Base-by-base conservation (phyloP, 2,329 filamentous ascomycete genomes). In the Xylaria sp. region DNA sequence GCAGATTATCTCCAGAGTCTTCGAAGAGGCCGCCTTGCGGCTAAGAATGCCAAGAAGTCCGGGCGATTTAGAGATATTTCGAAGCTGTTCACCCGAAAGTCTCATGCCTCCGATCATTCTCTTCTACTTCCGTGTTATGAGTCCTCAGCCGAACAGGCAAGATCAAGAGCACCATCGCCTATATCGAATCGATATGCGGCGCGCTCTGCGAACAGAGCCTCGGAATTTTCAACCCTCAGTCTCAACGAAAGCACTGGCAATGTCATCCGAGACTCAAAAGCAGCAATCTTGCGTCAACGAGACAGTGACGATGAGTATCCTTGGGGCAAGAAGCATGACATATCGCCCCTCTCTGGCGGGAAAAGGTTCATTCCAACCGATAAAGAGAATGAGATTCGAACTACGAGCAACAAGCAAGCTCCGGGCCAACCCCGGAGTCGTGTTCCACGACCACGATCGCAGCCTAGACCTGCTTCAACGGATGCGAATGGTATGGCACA, bases 111-210 rank as follows among this genome's bases (percentile, higher is more conserved):
- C 21, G 46, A 40, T 28, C n/a, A 25, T 21, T 21, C 23, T 40
- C 2, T 31, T 11, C 42, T 33, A n/a, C 9, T 17, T 2, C 5
- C 57, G 9, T 23, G 12, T 15, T 63, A 65, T 19, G 19, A 53
- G 4, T 65, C 64, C 23, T 67, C 69, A 2, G 57, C 45, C 4
- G 65, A 64, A 50, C 59, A 66, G 43, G 60, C 69, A 9, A 64
- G 59, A 11, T 66, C 65, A 17, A 53, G 55, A 52, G 52, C 56
- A 21, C 67, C 66, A 6, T 56, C 67, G 11, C 58, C 60, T 17
- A 51, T 49, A 45, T 40, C 46, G 8, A 28, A 45, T 14, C 21
- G 17, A 6, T 42, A 35, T 11, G 47, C 19, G 19, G 28, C 21
- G 5, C 17, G n/a, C 33, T 25, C 7, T 17, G 11, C 38, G 25